Conservation (phyloP, 2,329 filamentous ascomycete genomes). For the Cordyceps fumosorosea region DNA sequence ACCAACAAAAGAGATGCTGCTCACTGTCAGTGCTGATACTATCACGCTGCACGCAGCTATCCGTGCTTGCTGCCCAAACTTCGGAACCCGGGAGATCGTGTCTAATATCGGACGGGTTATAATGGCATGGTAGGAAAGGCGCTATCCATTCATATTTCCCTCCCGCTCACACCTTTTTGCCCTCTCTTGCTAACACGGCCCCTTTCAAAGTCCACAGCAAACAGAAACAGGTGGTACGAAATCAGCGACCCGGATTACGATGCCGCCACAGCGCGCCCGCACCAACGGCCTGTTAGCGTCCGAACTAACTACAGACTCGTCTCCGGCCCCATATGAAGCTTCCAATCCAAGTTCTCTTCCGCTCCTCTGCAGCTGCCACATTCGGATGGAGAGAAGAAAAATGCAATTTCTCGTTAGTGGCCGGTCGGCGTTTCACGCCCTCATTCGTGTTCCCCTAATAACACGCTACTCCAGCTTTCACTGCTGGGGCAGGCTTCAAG, state of each 20-base stretch:
- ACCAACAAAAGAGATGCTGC: neutral
- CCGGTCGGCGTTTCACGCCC: neutral
- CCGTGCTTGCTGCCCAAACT: neutral
- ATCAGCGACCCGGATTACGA: neutral
- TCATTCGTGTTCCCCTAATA: neutral
- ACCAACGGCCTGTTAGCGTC: neutral
- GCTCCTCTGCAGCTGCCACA: slow-evolving; percentile 1
- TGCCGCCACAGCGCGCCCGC: neutral
- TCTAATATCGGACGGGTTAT: neutral
- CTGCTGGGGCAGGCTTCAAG: neutral
- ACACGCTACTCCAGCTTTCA: neutral
- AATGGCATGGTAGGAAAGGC: neutral
- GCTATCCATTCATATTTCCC: neutral
- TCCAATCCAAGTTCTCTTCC: neutral
- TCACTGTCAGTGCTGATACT: neutral
- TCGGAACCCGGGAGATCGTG: neutral
- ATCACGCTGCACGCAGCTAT: neutral
- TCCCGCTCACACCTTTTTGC: neutral
- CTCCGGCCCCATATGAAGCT: neutral
- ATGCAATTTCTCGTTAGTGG: neutral
- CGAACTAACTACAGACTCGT: neutral
- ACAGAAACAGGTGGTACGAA: neutral
- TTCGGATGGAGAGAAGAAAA: neutral
- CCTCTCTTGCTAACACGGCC: neutral
- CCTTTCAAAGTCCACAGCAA: neutral